phyloP scores from a whole-genome alignment of 2,329 filamentous ascomycete species.

The Nemania diffusa region DNA sequence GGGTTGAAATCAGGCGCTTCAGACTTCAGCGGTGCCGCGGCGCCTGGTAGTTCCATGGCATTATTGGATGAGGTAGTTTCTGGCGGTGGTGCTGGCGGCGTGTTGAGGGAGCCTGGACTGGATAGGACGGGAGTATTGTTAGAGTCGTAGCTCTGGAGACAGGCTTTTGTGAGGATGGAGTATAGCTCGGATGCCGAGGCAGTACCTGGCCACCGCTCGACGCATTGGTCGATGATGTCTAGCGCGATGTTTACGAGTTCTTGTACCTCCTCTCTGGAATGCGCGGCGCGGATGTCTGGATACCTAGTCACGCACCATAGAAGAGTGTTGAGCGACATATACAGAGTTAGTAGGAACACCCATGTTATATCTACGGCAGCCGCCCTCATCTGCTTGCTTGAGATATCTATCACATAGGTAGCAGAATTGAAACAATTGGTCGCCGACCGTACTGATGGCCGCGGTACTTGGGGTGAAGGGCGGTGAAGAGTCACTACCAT shows the following conservation, averaged over 20 bases:
- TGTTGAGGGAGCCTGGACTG: slow-evolving; percentile 51
- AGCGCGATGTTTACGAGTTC: slow-evolving; percentile 78
- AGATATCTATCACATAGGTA: slow-evolving; percentile 82
- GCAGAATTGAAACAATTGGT: slow-evolving; percentile 85
- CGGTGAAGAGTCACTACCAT: slow-evolving; percentile 90
- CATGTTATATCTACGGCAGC: slow-evolving; percentile 87
- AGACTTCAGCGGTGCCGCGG: slow-evolving; percentile 50
- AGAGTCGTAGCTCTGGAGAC: slow-evolving; percentile 85
- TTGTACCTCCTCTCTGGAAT: slow-evolving; percentile 80
- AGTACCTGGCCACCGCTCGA: slow-evolving; percentile 91
- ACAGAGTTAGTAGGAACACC: slow-evolving; percentile 90
- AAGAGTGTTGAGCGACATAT: slow-evolving; percentile 90
- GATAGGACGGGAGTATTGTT: slow-evolving; percentile 55
- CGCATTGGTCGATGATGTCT: slow-evolving; percentile 81
- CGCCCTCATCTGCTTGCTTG: slow-evolving; percentile 80
- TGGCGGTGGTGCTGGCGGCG: slow-evolving; percentile 60
- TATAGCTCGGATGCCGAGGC: slow-evolving; percentile 87
- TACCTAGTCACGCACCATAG: slow-evolving; percentile 89
- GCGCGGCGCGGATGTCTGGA: slow-evolving; percentile 78
- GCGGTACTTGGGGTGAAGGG: slow-evolving; percentile 90
- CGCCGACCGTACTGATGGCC: slow-evolving; percentile 82
- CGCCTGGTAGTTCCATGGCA: slow-evolving; percentile 53
- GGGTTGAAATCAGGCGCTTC: slow-evolving; percentile 56
- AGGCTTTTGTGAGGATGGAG: slow-evolving; percentile 83
- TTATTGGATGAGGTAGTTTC: slow-evolving; percentile 60